Base-by-base conservation (phyloP, 768 basidiomycete species). In the Rhodotorula kratochvilovae region DNA sequence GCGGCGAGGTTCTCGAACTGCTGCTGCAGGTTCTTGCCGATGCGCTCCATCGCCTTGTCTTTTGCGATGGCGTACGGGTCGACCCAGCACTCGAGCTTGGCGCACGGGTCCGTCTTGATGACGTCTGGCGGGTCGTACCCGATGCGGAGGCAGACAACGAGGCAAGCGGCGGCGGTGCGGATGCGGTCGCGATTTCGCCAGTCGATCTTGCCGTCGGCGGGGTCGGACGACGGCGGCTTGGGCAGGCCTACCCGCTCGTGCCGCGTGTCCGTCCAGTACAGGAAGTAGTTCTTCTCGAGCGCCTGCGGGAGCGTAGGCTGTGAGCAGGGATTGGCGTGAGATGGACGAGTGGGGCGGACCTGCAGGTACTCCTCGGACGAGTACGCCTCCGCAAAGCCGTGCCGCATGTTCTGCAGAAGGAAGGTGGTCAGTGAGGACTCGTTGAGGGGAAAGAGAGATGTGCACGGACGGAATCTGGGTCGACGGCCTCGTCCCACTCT, bases 111-210 rank as follows among this genome's bases (percentile, higher is more conserved):
- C 12, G 95, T 97, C 83, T 98, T 99, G 81, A 98, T 89, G 63
- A 97, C 84, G 78, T 99, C 96, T 71, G 96, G 96, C 27, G 96
- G 96, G 78, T 98, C 95, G 57, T 96, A 91, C 66, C 95, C 94
- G 79, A 98, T 92, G 81, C 98, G 97, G 29, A 99, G 84, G 78
- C 96, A 99, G 65, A 98, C 81, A 66, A 78, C 74, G 63, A 78
- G 74, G 3, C 88, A 89, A 4, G 92, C 95, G 46, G 91, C 89
- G 27, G 89, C 87, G 2, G 93, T 97, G 81, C 95, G 95, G 63
- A 95, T 86, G 79, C 93, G 97, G 86, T 98, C 96, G 81, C 97
- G 95, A 64, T 90, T 91, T 36, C 95, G 94, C 71, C 92, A 86
- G 81, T 93, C 92, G 81, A 96, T 89, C 56, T 90, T 85, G 58